phyloP scores from a whole-genome alignment of 306 rosid species.

The Elaeagnus macrophylla region DNA sequence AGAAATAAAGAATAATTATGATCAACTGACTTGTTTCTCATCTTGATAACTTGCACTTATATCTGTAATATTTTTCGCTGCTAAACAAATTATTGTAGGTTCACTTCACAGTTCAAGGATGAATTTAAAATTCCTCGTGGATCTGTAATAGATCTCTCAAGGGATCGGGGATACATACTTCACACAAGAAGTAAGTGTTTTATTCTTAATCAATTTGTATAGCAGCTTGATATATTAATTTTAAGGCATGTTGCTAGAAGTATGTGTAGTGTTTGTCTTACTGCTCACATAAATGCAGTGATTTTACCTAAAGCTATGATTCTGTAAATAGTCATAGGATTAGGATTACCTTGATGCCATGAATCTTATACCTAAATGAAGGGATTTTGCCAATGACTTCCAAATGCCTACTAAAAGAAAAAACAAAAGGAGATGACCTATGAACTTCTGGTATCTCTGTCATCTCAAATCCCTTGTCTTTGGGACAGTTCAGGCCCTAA shows the following conservation, averaged over 20 bases:
- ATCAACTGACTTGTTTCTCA: too few species aligned
- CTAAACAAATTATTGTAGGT: slow-evolving; percentile 42
- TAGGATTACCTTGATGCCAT: neutral
- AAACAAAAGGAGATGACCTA: too few species aligned
- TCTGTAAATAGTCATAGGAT: neutral
- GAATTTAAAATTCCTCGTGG: slow-evolving; percentile 83
- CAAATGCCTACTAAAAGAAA: too few species aligned
- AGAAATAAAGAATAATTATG: too few species aligned
- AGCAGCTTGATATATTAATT: too few species aligned
- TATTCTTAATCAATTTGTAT: neutral
- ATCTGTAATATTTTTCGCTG: too few species aligned
- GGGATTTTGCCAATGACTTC: too few species aligned
- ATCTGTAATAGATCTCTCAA: slow-evolving; percentile 63
- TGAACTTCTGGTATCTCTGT: too few species aligned
- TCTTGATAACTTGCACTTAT: too few species aligned
- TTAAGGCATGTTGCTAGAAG: neutral
- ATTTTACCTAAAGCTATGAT: neutral
- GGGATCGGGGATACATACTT: slow-evolving; percentile 65
- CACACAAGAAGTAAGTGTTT: slow-evolving; percentile 51
- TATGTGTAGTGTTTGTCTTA: neutral
- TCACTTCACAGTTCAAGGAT: slow-evolving; percentile 90
- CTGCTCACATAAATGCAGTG: neutral
- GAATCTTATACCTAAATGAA: neutral
- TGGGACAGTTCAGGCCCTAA: too few species aligned
- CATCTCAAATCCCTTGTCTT: too few species aligned